Base-by-base conservation (phyloP, 2,329 filamentous ascomycete species). In the Apiospora saccharicola region DNA sequence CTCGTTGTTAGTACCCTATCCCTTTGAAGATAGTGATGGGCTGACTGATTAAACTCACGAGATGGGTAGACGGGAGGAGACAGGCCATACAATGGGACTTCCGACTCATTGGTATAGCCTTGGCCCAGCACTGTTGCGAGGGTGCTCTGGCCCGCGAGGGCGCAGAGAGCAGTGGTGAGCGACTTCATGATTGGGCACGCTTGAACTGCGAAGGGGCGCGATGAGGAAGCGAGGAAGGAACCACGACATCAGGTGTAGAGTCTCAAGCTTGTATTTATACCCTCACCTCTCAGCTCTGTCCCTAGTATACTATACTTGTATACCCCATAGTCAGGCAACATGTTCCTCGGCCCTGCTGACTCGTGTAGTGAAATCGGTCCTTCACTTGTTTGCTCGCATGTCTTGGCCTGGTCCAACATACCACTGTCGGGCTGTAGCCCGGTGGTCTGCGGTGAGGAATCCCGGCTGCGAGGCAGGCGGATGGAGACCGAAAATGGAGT, bases 31-130 rank as follows among this genome's bases (percentile, higher is more conserved):
- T 14, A 14, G 8, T 19, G 16, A 34, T 37, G 53, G 53, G 14
- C 10, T 26, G 24, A 13, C 14, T 30, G 30, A 14, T 34, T 19
- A 24, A 49, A 82, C 86, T 79, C 75, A 88, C 86, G 86, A 12
- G 87, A 86, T 5, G 87, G 87, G 74, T 88, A 88, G 0, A 89
- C 84, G 0, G 85, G 82, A 37, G 85, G 85, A 16, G 86, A 88
- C 74, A 84, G 80, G 49, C 86, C 87, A 71, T 87, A 88, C 70
- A 89, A 89, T 72, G 82, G 81, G 0, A 78, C 73, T 74, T 89
- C 85, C 53, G 68, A 70, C 37, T 53, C 68, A 53, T 70, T 70
- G 47, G 68, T 70, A 26, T 57, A 57, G 19, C 68, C 67, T 34
- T n/a, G 30, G 7, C 67, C 67, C 67, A 69, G 16, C 34, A 47